Base-by-base conservation (phyloP, 371 early-diverging fungal species). In the Mortierella sp. region DNA sequence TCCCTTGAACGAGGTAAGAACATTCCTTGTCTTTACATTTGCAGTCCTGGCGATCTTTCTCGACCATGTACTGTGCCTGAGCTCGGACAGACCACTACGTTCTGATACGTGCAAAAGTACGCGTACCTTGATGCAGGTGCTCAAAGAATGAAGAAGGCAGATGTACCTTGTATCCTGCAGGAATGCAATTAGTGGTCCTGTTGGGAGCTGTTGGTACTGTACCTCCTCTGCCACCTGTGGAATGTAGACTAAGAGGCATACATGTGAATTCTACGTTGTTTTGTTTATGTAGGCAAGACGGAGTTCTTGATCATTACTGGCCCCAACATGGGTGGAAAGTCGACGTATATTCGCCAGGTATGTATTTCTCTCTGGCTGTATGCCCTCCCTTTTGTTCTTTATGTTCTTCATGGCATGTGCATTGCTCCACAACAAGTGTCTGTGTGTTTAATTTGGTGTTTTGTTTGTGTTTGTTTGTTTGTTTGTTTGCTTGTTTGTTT, bases 251-350 rank as follows among this genome's bases (percentile, higher is more conserved):
- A 46, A 67, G 9, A 37, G 8, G 54, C 40, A 40, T n/a, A 14
- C 53, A 73, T 61, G 43, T 70, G 34, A 43, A 57, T 50, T 77
- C 69, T 78, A 21, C 72, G 5, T 71, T 69, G 61, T 72, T 73
- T 75, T 34, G 48, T 34, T 43, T 61, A 34, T 55, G 26, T 77
- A 92, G 93, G 88, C 77, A 72, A 89, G 55, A 89, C 91, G 6
- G 94, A 95, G 72, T 95, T 96, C 71, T 89, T 90, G 40, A 95
- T 96, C 54, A 94, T 98, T 79, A 97, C 97, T 0, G 99, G 99
- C 0, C 99, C 99, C 16, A 99, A 97, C 86, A 96, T 96, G 95
- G 96, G 97, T 76, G 97, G 97, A 71, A 99, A 99, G 88, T 97
- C 97, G 13, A 99, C 99, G 0, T 95, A 98, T 76, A 93, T 99